A percentile compares a stretch with the other conserved stretches of the same genome.
Evolutionary conservation across 352 stramenopile genomes (phyloP).

Genomic region (Peronospora tabacina): DNA sequence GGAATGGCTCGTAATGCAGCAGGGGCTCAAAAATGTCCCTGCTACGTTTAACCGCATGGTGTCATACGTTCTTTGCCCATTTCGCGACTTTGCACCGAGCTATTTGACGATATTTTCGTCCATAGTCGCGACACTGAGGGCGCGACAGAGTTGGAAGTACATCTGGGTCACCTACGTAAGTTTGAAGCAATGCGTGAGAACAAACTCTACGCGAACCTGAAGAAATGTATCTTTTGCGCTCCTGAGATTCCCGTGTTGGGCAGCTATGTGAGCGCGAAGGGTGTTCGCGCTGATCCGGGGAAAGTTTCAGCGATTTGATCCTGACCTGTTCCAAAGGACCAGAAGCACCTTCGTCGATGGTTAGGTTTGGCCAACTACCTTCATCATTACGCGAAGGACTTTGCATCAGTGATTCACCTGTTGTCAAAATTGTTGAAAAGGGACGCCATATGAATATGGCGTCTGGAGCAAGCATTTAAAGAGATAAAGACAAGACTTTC

Average conservation of each 20-base stretch:
- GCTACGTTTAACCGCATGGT: background rate
- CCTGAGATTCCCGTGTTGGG: background rate
- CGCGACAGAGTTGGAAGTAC: too few species aligned
- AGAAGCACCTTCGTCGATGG: too few species aligned
- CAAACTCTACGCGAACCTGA: background rate
- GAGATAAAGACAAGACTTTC: too few species aligned
- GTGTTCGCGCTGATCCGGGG: background rate
- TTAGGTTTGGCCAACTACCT: background rate
- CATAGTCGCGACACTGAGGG: background rate
- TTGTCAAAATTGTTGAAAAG: background rate
- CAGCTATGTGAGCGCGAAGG: background rate
- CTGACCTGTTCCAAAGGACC: too few species aligned
- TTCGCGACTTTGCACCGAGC: constrained; percentile 5
- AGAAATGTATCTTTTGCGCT: background rate
- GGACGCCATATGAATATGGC: background rate
- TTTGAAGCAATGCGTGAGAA: background rate
- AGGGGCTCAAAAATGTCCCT: background rate
- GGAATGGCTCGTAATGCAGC: background rate
- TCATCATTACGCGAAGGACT: background rate
- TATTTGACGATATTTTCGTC: constrained; percentile 8
- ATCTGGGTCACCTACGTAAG: background rate
- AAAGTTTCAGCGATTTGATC: too few species aligned
- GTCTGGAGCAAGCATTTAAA: too few species aligned
- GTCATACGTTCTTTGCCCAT: background rate
- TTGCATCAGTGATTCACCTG: background rate